These are phyloP conservation scores for Alternaria sp. DNA, from an alignment of 2,329 filamentous ascomycete genomes.

Conservation along the genomic window DNA sequence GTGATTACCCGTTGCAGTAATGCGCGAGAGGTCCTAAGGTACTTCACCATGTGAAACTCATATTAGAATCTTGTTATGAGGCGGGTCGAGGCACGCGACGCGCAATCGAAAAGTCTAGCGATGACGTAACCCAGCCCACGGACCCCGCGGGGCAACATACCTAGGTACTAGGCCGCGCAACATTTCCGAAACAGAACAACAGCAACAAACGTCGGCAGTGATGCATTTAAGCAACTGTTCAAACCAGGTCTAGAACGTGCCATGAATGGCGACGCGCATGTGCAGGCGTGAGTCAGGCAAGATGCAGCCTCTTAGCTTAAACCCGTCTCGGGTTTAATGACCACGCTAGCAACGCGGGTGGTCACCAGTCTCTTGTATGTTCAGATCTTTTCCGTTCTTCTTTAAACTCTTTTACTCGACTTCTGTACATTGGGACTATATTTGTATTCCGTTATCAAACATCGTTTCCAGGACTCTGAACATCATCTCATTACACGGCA, in stretches of 20 bases:
- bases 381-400: slow-evolving; percentile 15
- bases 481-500: neutral
- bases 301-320: slow-evolving; percentile 13
- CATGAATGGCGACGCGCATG: slow-evolving; percentile 2
- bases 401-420: slow-evolving; percentile 18
- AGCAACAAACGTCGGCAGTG: slow-evolving; percentile 5
- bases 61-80: neutral
- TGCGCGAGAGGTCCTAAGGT: neutral
- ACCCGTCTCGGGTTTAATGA: slow-evolving; percentile 23
- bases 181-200: slow-evolving; percentile 1
- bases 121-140: slow-evolving; percentile 10
- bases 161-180: slow-evolving; percentile 19
- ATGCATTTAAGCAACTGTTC: neutral
- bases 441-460: neutral
- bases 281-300: slow-evolving; percentile 18
- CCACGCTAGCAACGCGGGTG: slow-evolving; percentile 19
- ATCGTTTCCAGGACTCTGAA: neutral
- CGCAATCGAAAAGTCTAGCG: neutral
- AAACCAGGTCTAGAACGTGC: slow-evolving; percentile 9
- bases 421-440: neutral
- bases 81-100: neutral
- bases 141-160: slow-evolving; percentile 8
- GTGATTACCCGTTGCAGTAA: neutral
- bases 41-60: neutral
- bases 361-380: slow-evolving; percentile 16